A percentile compares a stretch with the other conserved stretches of the same genome.
Conservation (phyloP, 2,329 filamentous ascomycete species). For the Sclerotinia trifoliorum region DNA sequence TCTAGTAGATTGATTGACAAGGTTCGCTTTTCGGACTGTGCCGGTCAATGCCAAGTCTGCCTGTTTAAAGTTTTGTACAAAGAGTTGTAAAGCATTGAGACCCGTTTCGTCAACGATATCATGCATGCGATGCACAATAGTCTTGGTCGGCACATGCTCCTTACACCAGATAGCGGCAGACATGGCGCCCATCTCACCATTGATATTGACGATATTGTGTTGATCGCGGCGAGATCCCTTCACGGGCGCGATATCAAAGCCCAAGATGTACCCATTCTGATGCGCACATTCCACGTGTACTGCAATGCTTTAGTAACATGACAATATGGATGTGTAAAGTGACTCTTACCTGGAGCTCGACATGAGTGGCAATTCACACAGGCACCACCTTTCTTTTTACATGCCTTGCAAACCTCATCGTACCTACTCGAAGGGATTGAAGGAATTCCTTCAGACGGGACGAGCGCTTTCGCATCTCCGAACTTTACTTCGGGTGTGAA, state of each 20-base stretch:
- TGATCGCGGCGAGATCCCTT: conserved; percentile 86
- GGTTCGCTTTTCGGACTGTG: conserved; percentile 86
- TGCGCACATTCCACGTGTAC: conserved; percentile 90
- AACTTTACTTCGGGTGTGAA: conserved; percentile 94
- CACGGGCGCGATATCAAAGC: conserved; percentile 86
- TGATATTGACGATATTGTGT: conserved; percentile 74
- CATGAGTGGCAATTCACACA: conserved; percentile 82
- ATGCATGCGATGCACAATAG: conserved; percentile 72
- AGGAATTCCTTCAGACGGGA: conserved; percentile 86
- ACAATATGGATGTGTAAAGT: background rate
- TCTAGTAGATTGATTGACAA: conserved; percentile 44
- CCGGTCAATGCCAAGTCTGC: conserved; percentile 87
- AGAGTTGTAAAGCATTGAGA: conserved; percentile 81
- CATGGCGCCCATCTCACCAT: conserved; percentile 78
- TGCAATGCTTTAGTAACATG: conserved; percentile 23
- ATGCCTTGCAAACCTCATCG: conserved; percentile 73
- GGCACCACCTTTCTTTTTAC: conserved; percentile 72
- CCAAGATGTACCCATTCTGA: conserved; percentile 76
- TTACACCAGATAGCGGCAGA: conserved; percentile 90
- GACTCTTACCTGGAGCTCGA: conserved; percentile 47
- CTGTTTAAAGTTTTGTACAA: conserved; percentile 88
- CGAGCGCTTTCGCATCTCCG: conserved; percentile 76
- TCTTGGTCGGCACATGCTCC: conserved; percentile 73
- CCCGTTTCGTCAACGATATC: conserved; percentile 70
- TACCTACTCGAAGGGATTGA: conserved; percentile 73